Evolutionary conservation across 1,284 basidiomycete species (phyloP), one percentile per base, ranked within the genome.

Genomic region (Phlebopus sp.): DNA sequence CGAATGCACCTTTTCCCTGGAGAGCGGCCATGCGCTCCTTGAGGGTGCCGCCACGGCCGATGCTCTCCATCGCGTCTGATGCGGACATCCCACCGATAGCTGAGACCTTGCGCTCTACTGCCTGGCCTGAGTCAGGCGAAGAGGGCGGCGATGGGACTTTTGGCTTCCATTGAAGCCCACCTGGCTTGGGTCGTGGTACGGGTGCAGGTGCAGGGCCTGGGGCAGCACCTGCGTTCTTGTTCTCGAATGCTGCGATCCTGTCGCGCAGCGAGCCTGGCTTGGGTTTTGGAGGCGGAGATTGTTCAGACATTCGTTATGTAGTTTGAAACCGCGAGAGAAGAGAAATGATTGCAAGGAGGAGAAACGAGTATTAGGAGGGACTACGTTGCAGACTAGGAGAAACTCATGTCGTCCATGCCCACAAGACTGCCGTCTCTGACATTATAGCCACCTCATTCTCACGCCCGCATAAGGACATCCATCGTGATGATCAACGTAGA

Each of bases 21-120:
- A 96, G 72, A 2, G 92, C 90, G 21, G 92, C 92, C 91, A 97
- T 96, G 37, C 93, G 82, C 55, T 95, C 93, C 70, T 86, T 92
- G 55, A 97, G 70, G 51, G 87, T 90, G 4, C 81, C 85, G 4
- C 78, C 60, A 11, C 59, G 60, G 0, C 61, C 85, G 62, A 92
- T 91, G 57, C 86, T 86, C 59, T 84, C 84, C 64, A 86, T 82
- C 27, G 91, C 92, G 71, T 95, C 92, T 17, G 80, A 80, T 5
- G 89, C 88, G 19, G 85, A 90, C 85, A 94, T 88, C 0, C 76
- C 74, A 4, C 51, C 60, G 1, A 47, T 55, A 18, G 59, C 66
- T 13, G 52, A 31, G 7, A 59, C 63, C 45, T 62, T 64, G 40
- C 52, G 60, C 51, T 52, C 67, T 21, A 30, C 45, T 4, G 44